Evolutionary conservation across 768 basidiomycete genomes (phyloP), one percentile per base, ranked within the genome.

Genomic region (Galerina marginata): DNA sequence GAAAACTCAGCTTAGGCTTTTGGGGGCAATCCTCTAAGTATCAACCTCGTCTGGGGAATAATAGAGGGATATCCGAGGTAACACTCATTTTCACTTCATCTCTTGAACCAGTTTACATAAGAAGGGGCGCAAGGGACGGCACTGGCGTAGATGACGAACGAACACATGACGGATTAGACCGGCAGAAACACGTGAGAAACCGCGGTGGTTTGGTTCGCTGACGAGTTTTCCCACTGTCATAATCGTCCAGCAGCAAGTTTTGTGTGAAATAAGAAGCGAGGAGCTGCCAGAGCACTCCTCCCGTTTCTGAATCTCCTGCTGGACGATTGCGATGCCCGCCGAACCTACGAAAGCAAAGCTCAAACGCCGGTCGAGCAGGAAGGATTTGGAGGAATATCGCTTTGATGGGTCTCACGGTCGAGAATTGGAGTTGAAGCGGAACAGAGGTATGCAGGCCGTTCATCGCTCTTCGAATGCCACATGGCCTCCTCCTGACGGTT

Each of bases 401-500:
- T 81, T 82, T 68, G 84, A 85, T 66, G 78, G 77, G 25, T 76
- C 73, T 56, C 84, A 88, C 69, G 79, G 84, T 37, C 77, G 88
- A 56, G 90, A 91, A 70, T 81, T 91, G 36, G 90, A 91, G 69
- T 77, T 86, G 70, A 92, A 90, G 75, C 85, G 90, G 65, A 90
- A 81, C 69, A 79, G 86, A 72, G 90, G 90, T 70, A 16, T 58
- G 76, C 68, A 48, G 38, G 60, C 40, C 45, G 36, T 33, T 42
- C 38, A 10, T 54, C 25, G 29, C 47, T 56, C 36, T 44, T 51
- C 55, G 54, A 46, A 40, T 48, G 23, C 54, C 60, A 53, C 46
- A 51, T 56, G 47, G 48, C 20, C 42, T 56, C 20, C 25, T 49
- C 45, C 49, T 65, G 60, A 61, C 47, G 40, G 64, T 58, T 43